A percentile compares a stretch with the other conserved stretches of the same genome.
Evolutionary conservation across 2,329 filamentous ascomycete species (phyloP).

Genomic region (Fusarium sp.): DNA sequence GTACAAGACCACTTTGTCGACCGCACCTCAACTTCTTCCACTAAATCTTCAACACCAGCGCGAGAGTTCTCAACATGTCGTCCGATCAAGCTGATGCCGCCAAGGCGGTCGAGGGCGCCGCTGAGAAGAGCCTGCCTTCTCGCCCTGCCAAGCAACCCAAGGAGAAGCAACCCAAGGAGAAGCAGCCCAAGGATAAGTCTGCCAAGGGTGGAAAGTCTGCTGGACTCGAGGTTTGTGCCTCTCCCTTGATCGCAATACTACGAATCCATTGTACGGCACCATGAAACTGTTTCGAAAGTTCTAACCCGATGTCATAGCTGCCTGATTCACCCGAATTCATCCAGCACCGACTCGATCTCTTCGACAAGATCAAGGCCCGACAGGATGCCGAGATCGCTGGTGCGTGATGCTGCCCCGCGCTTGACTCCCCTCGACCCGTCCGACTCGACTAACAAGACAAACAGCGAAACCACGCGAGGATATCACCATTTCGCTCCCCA

Average conservation of each 20-base stretch:
- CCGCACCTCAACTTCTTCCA: slow-evolving; percentile 46
- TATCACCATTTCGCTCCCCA: slow-evolving; percentile 79
- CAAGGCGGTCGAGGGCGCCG: slow-evolving; percentile 52
- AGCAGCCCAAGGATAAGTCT: slow-evolving; percentile 49
- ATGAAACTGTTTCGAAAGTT: slow-evolving; percentile 20
- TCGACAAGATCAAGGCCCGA: slow-evolving; percentile 88
- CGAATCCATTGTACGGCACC: slow-evolving; percentile 12
- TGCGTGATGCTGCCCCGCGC: slow-evolving; percentile 43
- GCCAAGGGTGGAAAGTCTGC: slow-evolving; percentile 72
- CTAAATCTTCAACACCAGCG: slow-evolving; percentile 39
- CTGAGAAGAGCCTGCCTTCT: slow-evolving; percentile 52
- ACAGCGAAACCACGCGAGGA: slow-evolving; percentile 75
- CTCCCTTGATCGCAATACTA: slow-evolving; percentile 12
- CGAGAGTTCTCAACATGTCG: slow-evolving; percentile 51
- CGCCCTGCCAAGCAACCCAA: slow-evolving; percentile 56
- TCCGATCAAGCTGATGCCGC: slow-evolving; percentile 54
- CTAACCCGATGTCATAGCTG: slow-evolving; percentile 48
- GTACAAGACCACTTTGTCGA: slow-evolving; percentile 36
- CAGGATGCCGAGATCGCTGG: slow-evolving; percentile 78
- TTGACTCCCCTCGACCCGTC: slow-evolving; percentile 7
- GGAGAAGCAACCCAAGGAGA: slow-evolving; percentile 51
- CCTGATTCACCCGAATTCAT: slow-evolving; percentile 78
- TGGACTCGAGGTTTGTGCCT: slow-evolving; percentile 60
- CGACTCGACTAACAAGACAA: slow-evolving; percentile 53
- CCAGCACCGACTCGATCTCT: slow-evolving; percentile 84